These are phyloP conservation scores for Thelephora aurantiotincta DNA, from an alignment of 768 basidiomycete species.

Conservation along the genomic window DNA sequence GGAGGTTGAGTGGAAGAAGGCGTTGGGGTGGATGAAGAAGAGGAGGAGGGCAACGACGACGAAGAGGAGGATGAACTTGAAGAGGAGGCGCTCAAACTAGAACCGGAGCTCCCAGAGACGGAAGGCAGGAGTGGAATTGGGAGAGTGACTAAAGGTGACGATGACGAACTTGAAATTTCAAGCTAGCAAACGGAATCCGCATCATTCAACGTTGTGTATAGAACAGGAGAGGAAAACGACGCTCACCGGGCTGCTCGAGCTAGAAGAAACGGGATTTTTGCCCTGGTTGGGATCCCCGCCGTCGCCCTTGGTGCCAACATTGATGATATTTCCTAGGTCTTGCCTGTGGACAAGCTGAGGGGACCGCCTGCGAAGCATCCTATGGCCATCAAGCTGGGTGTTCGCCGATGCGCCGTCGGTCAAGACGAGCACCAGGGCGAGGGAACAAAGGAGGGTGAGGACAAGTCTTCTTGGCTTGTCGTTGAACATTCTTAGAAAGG, in stretches of 20 bases:
- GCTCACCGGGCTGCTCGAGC: no score
- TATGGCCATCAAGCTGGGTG: conserved; percentile 41
- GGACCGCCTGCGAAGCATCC: conserved; percentile 56
- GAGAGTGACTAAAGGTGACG: conserved; percentile 2
- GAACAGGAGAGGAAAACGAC: no score
- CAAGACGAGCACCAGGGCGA: conserved; percentile 40
- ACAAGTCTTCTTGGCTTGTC: conserved; percentile 29
- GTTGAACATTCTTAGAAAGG: conserved; percentile 30
- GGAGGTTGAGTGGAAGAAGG: not conserved
- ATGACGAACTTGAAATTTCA: conserved; percentile 3
- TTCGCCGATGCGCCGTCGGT: conserved; percentile 32
- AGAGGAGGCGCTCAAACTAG: conserved; percentile 1
- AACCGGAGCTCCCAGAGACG: conserved; percentile 5
- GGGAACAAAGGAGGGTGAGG: conserved; percentile 50
- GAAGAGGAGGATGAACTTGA: conserved; percentile 2
- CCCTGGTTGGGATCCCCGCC: conserved; percentile 8
- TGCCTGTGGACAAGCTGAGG: conserved; percentile 13
- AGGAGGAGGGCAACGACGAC: not conserved
- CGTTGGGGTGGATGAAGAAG: conserved; percentile 2
- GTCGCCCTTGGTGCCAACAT: conserved; percentile 18
- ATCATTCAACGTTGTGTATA: no score
- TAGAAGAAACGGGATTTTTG: no score
- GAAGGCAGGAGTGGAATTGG: not conserved
- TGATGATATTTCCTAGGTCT: not conserved
- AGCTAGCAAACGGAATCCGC: conserved; percentile 3